Percentiles rank a stretch among this genome's conserved stretches.
phyloP scores from a whole-genome alignment of 805 yeast genomes.

The Barnettozyma botsteinii region DNA sequence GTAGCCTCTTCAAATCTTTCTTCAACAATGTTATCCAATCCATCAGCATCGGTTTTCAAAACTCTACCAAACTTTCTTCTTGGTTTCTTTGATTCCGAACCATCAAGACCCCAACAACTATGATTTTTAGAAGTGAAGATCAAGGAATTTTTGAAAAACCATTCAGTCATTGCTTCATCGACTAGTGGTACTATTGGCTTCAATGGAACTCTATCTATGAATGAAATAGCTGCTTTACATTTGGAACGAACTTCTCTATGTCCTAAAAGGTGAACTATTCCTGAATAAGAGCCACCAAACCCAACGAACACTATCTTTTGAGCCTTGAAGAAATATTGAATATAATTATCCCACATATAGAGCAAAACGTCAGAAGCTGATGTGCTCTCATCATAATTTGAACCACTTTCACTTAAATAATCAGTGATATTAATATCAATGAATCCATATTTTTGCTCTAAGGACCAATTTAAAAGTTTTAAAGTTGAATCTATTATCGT shows the following conservation, averaged over 20 bases:
- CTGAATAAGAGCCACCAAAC: conserved; percentile 82
- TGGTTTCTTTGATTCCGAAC: conserved; percentile 56
- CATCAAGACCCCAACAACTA: conserved; percentile 68
- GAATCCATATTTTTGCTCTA: conserved; percentile 58
- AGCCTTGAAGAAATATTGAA: conserved; percentile 61
- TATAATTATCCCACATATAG: conserved; percentile 86
- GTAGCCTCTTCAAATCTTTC: conserved; percentile 83
- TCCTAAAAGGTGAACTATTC: conserved; percentile 81
- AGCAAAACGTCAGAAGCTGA: conserved; percentile 72
- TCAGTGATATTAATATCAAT: conserved; percentile 82
- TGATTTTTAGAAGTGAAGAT: conserved; percentile 73
- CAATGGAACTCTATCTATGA: conserved; percentile 61
- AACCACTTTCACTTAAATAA: conserved; percentile 36
- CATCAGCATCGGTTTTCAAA: conserved; percentile 63
- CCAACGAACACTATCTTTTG: conserved; percentile 76
- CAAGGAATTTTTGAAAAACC: conserved; percentile 85
- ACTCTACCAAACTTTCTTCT: conserved; percentile 91
- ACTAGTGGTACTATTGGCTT: conserved; percentile 78
- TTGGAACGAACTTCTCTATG: conserved; percentile 65
- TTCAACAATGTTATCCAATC: conserved; percentile 67
- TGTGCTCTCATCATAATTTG: conserved; percentile 28
- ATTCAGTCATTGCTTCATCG: conserved; percentile 85
- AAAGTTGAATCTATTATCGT: conserved; percentile 71
- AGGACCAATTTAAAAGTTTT: conserved; percentile 65
- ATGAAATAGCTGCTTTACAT: conserved; percentile 66